Base-by-base conservation (phyloP, 2,329 filamentous ascomycete genomes). In the Fusarium lateritium region DNA sequence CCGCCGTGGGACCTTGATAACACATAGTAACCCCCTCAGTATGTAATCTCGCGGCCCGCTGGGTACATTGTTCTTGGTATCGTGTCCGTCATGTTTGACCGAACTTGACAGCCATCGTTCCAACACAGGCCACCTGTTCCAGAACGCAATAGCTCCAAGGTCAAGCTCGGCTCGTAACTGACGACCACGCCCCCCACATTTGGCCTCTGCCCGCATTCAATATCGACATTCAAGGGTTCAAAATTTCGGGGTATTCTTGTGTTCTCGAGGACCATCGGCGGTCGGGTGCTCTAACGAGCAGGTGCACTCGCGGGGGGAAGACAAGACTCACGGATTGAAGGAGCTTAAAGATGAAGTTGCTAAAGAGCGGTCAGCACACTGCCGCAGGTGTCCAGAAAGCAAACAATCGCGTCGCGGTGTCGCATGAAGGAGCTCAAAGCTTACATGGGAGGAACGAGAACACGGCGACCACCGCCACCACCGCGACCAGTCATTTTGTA, bases 261-360 rank as follows among this genome's bases (percentile, higher is more conserved):
- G 47, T 64, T 69, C 50, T 70, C 60, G 49, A 73, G 52, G 40
- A 56, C 65, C 59, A 55, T 52, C 55, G 46, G 51, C 60, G 62
- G 62, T 70, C 62, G 50, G 53, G 58, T 45, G 57, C 40, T 56
- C 36, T 36, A 49, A 40, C 19, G 26, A 22, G 47, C 53, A 39
- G 56, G 17, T 24, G 53, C 43, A 42, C 38, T 33, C 33, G 39
- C 14, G 19, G 36, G 21, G 24, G 31, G 22, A 46, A 43, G 26
- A 40, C 6, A 44, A 42, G 31, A 81, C 80, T 80, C 65, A 82
- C 80, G 45, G 81, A 83, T 76, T 91, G 94, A 11, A 98, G 88
- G 39, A 98, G 91, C 85, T 96, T 97, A 89, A 83, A 83, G 67
- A 83, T 83, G 71, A 82, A 81, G 75, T 83, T 83, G 84, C 80